Percentiles rank a stretch among this genome's conserved stretches.
These are phyloP conservation scores for Coniochaeta sp. DNA, from an alignment of 2,329 filamentous ascomycete genomes.

Conservation along the genomic window DNA sequence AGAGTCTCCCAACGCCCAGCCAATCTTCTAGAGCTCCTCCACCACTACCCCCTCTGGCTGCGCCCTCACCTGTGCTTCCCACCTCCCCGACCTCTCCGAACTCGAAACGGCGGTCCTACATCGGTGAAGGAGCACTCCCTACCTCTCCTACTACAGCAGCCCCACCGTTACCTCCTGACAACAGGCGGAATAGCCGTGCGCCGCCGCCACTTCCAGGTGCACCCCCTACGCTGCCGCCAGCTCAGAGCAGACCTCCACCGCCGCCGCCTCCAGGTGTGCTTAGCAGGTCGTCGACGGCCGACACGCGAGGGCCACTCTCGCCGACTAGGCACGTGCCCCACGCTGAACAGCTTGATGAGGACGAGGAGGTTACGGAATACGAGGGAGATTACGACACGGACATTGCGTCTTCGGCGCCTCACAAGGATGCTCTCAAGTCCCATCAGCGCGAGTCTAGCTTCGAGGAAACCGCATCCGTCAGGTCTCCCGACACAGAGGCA, in stretches of 20 bases:
- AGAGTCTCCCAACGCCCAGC: conserved; percentile 29
- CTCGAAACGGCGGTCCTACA: conserved; percentile 21
- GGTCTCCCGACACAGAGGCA: conserved; percentile 41
- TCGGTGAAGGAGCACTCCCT: conserved; percentile 26
- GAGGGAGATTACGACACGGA: conserved; percentile 98
- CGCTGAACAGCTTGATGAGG: conserved; percentile 57
- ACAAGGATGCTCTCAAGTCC: conserved; percentile 85
- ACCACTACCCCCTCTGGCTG: conserved; percentile 34
- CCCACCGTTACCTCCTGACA: conserved; percentile 28
- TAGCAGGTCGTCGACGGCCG: conserved; percentile 52
- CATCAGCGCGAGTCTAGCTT: conserved; percentile 71
- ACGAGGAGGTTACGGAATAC: conserved; percentile 84
- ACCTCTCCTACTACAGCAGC: conserved; percentile 23
- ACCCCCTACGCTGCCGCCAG: conserved; percentile 35
- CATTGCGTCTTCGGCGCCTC: conserved; percentile 85
- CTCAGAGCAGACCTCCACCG: conserved; percentile 55
- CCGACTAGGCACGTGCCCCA: conserved; percentile 31
- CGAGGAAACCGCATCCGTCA: conserved; percentile 59
- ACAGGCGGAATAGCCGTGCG: conserved; percentile 47
- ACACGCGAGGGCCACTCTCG: conserved; percentile 34
- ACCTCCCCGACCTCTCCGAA: conserved; percentile 36
- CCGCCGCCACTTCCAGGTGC: conserved; percentile 55
- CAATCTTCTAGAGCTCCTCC: conserved; percentile 28
- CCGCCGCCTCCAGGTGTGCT: conserved; percentile 53
- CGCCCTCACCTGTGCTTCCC: conserved; percentile 28